A percentile compares a stretch with the other conserved stretches of the same genome.
Evolutionary conservation across 352 stramenopile genomes (phyloP).

Genomic region (Phytopythium mirpurense): DNA sequence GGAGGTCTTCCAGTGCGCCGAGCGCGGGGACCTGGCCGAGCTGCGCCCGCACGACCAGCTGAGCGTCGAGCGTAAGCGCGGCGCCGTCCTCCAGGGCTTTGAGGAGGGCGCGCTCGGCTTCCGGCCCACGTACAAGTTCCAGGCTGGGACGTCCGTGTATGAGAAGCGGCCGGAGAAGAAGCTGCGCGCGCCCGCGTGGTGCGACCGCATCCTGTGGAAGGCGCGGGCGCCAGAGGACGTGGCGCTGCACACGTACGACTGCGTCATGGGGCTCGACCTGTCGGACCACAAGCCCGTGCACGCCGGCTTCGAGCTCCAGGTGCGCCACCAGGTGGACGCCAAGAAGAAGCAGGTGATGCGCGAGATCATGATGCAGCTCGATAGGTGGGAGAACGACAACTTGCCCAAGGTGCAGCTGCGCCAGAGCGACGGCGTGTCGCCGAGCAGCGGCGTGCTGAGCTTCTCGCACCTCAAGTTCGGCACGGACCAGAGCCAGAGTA

Average conservation of each 20-base stretch:
- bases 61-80: slow-evolving; percentile 54
- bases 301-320: slow-evolving; percentile 87
- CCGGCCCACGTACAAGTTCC: slow-evolving; percentile 97
- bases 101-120: slow-evolving; percentile 91
- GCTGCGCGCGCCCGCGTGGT: slow-evolving; percentile 96
- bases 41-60: slow-evolving; percentile 60
- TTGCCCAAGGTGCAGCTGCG: slow-evolving; percentile 90
- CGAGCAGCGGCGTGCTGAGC: slow-evolving; percentile 53
- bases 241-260: slow-evolving; percentile 79
- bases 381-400: slow-evolving; percentile 96
- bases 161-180: slow-evolving; percentile 99
- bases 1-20: slow-evolving; percentile 58
- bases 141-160: slow-evolving; percentile 93
- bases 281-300: slow-evolving; percentile 99
- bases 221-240: slow-evolving; percentile 52
- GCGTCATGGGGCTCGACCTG: slow-evolving; percentile 87
- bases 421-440: slow-evolving; percentile 26
- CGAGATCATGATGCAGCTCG: slow-evolving; percentile 93
- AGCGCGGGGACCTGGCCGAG: slow-evolving; percentile 33
- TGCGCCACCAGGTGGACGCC: slow-evolving; percentile 89
- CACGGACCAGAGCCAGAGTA: slow-evolving; percentile 48
- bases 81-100: slow-evolving; percentile 85
- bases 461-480: slow-evolving; percentile 66
- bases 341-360: slow-evolving; percentile 90
- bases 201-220: slow-evolving; percentile 85